Base-by-base conservation (phyloP, 2,329 filamentous ascomycete species). In the Ophiostoma quercus region DNA sequence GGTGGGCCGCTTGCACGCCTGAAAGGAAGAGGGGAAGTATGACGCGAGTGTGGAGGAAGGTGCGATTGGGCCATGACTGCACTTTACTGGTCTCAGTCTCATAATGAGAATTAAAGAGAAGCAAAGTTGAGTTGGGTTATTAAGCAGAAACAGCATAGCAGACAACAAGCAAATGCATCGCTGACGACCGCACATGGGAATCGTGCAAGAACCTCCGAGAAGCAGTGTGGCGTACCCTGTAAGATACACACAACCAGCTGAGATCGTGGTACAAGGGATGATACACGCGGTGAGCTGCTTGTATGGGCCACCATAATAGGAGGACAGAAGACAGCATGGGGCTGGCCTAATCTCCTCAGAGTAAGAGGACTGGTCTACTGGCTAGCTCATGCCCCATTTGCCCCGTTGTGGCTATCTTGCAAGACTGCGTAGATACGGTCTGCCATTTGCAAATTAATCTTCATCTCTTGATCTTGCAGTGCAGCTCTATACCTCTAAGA, bases 11-110 rank as follows among this genome's bases (percentile, higher is more conserved):
- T 57, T 57, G 51, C 51, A 57, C 51, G n/a, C 51, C 51, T 57
- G 51, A 57, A 41, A 41, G 39, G 39, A 41, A 57, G 51, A 57
- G 51, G 51, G 51, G 51, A 57, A 57, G 51, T 57, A 57, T 57
- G 51, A 57, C 51, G 51, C 51, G 51, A 57, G 51, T 57, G 51
- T 57, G 51, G 51, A 57, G 51, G 51, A 57, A 22, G 51, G 22
- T 57, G 47, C 47, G n/a, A 54, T 54, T 43, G 41, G 41, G 8
- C 41, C 16, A n/a, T 14, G 14, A 43, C 25, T 29, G 41, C 14
- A 43, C 5, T 14, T 43, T 41, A 29, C 25, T 29, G n/a, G n/a
- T n/a, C n/a, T n/a, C n/a, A n/a, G n/a, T n/a, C n/a, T n/a, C n/a
- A n/a, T n/a, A n/a, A n/a, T n/a, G n/a, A n/a, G n/a, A n/a, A n/a